Evolutionary conservation across 1,139 yeast species (phyloP), one percentile per base, ranked within the genome.

Genomic region (Hyphopichia burtonii): DNA sequence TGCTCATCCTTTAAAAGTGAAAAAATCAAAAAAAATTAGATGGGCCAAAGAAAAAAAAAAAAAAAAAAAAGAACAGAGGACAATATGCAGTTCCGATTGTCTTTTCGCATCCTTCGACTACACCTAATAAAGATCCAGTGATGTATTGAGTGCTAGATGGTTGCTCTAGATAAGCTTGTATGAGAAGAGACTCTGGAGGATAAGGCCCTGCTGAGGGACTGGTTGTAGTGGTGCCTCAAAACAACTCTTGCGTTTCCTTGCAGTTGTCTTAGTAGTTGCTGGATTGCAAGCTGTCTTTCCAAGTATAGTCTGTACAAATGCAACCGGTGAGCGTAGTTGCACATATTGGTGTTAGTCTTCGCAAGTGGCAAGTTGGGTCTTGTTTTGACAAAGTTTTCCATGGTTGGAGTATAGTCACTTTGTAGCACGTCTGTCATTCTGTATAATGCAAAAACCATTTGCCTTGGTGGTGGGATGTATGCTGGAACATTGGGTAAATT

Each of bases 321-420:
- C 6, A 45, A 37, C 33, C 44, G 48, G 41, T 61, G 66, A 10
- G 51, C 42, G 40, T 59, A 61, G 31, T 47, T 59, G 17, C 60
- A 56, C 50, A 61, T 43, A 30, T 51, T 49, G 22, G 65, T 61
- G 41, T 59, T 61, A 10, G 66, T 61, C 36, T 49, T 49, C 18
- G 55, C 56, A 7, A n/a, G 20, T 1, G 65, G 65, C 12, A 52
- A 15, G 16, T 19, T 36, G 2, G 66, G 66, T 50, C 15, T 25
- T 9, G 14, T 39, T 41, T 2, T 31, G 33, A 10, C 35, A 11
- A n/a, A 12, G 18, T 18, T 3, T 4, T 18, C 28, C 18, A 15
- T 16, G 28, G 9, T 18, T 15, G 15, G 4, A 15, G 16, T 23
- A 33, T 28, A 37, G 15, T 38, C 41, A 37, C 16, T 28, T 36